Evolutionary conservation across 2,329 filamentous ascomycete species (phyloP).

Genomic region (Thielaviopsis populi): DNA sequence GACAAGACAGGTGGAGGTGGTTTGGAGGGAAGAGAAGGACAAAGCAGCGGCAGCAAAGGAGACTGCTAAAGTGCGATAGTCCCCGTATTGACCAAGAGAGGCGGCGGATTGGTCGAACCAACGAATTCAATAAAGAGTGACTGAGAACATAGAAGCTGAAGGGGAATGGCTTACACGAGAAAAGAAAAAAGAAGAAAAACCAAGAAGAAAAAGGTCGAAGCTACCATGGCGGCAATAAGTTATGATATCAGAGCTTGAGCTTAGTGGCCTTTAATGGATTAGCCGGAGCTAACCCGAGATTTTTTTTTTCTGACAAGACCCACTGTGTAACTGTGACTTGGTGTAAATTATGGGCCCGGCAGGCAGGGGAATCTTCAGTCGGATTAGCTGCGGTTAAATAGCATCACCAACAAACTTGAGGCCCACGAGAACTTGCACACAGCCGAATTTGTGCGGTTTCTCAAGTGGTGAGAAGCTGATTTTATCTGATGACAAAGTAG

Average conservation of each 20-base stretch:
- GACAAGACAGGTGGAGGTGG: not conserved
- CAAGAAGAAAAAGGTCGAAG: not conserved
- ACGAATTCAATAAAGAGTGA: not conserved
- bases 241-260: constrained; percentile 7
- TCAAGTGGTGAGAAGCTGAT: too few species aligned
- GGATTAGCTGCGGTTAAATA: not conserved
- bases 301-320: not conserved
- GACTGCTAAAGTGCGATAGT: not conserved
- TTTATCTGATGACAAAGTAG: too few species aligned
- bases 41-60: not conserved
- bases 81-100: not conserved
- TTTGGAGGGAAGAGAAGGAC: not conserved
- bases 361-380: not conserved
- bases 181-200: not conserved
- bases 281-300: not conserved
- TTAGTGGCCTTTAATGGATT: constrained; percentile 4
- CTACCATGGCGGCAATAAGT: not conserved
- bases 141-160: not conserved
- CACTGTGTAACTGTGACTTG: not conserved
- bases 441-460: too few species aligned
- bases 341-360: not conserved
- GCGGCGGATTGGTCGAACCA: constrained; percentile 1
- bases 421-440: too few species aligned
- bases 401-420: not conserved
- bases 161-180: not conserved